Evolutionary conservation across 345 rosid genomes (phyloP).

Genomic region (Raphanus sativus): DNA sequence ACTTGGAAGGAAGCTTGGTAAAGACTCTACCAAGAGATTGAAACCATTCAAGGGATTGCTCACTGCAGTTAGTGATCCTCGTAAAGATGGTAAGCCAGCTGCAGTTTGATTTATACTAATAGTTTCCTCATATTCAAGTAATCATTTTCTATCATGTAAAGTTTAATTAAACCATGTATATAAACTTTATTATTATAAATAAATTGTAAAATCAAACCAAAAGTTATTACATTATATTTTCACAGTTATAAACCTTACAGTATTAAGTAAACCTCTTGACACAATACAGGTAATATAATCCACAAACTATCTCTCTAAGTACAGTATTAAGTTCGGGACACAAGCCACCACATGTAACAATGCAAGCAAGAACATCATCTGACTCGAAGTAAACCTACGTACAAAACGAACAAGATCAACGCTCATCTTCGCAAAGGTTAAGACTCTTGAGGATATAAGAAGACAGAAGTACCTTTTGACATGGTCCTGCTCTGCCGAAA

Average conservation of each 20-base stretch:
- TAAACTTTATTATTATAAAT: neutral
- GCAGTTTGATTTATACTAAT: slow-evolving; percentile 46
- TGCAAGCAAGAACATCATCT: slow-evolving; percentile 79
- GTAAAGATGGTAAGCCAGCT: slow-evolving; percentile 90
- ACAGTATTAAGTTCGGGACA: slow-evolving; percentile 89
- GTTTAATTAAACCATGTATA: neutral
- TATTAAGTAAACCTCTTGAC: too few relatives aligned
- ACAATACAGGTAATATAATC: slow-evolving; percentile 73
- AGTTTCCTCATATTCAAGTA: neutral
- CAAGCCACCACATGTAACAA: slow-evolving; percentile 89
- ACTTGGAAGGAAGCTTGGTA: slow-evolving; percentile 41
- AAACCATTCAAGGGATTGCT: slow-evolving; percentile 49
- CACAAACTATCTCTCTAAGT: slow-evolving; percentile 74
- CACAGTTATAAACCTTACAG: neutral
- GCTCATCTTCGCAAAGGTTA: too few relatives aligned
- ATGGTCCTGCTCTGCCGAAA: too few relatives aligned
- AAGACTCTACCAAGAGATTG: slow-evolving; percentile 19
- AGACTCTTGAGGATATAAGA: slow-evolving; percentile 81
- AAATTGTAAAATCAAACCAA: slow-evolving; percentile 4
- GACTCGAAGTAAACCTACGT: slow-evolving; percentile 70
- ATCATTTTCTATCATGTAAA: slow-evolving; percentile 9
- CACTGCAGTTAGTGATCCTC: slow-evolving; percentile 82
- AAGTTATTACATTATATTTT: slow-evolving; percentile 28
- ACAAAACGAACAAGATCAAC: too few relatives aligned
- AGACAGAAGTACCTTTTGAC: too few relatives aligned